Evolutionary conservation across 768 basidiomycete species (phyloP).

Genomic region (Termitomyces sp.): DNA sequence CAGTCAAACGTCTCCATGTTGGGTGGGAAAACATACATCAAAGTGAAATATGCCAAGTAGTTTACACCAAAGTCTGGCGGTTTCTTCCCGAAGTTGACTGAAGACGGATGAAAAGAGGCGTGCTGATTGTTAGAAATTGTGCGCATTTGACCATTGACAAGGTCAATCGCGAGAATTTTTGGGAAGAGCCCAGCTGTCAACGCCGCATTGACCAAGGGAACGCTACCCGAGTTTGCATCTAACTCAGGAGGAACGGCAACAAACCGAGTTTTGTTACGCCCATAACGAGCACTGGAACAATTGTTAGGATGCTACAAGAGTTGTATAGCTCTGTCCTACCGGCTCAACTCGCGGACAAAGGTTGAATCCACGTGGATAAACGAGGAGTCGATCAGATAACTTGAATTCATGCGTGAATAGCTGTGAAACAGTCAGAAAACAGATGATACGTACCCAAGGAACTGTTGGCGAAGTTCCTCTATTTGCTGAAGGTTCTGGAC

Average conservation of each 20-base stretch:
- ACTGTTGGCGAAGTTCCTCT: conserved; percentile 92
- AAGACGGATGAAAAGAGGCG: conserved; percentile 84
- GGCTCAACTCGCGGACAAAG: conserved; percentile 67
- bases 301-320: background rate
- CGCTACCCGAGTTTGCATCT: conserved; percentile 66
- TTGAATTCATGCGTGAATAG: conserved; percentile 21
- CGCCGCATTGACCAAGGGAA: conserved; percentile 71
- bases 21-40: conserved; percentile 60
- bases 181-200: conserved; percentile 88
- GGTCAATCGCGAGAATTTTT: conserved; percentile 77
- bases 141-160: conserved; percentile 55
- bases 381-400: conserved; percentile 85
- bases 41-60: conserved; percentile 80
- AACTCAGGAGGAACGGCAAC: conserved; percentile 68
- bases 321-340: conserved; percentile 34
- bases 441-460: conserved; percentile 52
- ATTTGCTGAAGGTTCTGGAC: conserved; percentile 88
- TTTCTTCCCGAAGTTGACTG: conserved; percentile 78
- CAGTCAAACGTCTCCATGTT: conserved; percentile 3
- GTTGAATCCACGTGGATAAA: conserved; percentile 70
- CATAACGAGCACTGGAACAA: conserved; percentile 55
- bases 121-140: conserved; percentile 82
- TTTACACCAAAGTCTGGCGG: conserved; percentile 69
- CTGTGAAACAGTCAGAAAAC: conserved; percentile 1
- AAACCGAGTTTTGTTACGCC: conserved; percentile 72